These are phyloP conservation scores for Umbelopsis vinacea DNA, from an alignment of 192 early-diverging fungal species.

Conservation along the genomic window DNA sequence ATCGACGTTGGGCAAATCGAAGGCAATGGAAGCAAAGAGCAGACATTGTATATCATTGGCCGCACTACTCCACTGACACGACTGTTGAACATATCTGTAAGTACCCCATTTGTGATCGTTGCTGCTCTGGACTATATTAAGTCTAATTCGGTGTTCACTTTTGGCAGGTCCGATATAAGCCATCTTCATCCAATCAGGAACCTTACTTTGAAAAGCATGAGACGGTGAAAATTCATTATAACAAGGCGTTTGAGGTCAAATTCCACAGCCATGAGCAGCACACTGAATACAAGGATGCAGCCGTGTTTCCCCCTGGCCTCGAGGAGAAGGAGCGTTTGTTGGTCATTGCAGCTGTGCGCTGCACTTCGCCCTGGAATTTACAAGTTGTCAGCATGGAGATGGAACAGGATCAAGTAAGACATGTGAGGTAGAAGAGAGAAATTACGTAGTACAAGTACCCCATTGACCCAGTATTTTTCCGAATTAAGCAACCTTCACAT, in stretches of 20 bases:
- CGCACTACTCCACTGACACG: slow-evolving; percentile 26
- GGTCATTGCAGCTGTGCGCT: slow-evolving; percentile 42
- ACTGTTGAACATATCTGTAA: slow-evolving; percentile 39
- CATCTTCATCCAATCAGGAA: slow-evolving; percentile 15
- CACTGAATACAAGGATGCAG: neutral
- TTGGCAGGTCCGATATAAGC: slow-evolving; percentile 5
- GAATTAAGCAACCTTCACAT: slow-evolving; percentile 25
- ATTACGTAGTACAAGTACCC: slow-evolving; percentile 27
- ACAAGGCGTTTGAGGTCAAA: slow-evolving; percentile 16
- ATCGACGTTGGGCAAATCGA: slow-evolving; percentile 53
- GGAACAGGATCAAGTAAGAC: slow-evolving; percentile 21
- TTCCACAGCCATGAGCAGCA: neutral
- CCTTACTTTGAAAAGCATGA: slow-evolving; percentile 18
- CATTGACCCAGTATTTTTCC: slow-evolving; percentile 29
- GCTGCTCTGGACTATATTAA: neutral
- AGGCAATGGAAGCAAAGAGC: slow-evolving; percentile 30
- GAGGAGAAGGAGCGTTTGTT: slow-evolving; percentile 35
- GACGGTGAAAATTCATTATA: neutral
- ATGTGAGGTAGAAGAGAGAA: neutral
- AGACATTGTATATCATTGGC: slow-evolving; percentile 41
- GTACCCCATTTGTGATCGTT: neutral
- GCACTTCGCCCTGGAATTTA: slow-evolving; percentile 53
- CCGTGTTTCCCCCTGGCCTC: slow-evolving; percentile 22
- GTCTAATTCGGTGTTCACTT: neutral
- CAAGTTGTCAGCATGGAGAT: slow-evolving; percentile 51